Conservation (phyloP, 345 rosid species). For the Eucalyptus albens region DNA sequence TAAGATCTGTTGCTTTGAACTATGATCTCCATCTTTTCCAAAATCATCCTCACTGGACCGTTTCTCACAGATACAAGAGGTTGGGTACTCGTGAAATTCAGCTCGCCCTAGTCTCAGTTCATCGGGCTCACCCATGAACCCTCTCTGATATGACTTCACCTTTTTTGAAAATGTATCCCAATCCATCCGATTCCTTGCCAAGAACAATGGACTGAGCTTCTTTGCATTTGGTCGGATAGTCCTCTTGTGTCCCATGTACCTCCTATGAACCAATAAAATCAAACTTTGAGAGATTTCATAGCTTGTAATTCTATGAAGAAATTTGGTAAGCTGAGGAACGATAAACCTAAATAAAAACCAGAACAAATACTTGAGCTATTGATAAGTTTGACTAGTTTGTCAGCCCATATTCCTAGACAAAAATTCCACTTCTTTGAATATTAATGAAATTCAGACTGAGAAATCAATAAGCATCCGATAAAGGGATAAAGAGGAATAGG, state of each 20-base stretch:
- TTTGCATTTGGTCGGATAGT: constrained; percentile 92
- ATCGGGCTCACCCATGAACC: constrained; percentile 97
- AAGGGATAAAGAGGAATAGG: neutral
- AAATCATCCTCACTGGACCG: constrained; percentile 12
- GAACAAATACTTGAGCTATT: neutral
- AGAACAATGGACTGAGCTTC: constrained; percentile 70
- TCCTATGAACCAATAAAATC: constrained; percentile 26
- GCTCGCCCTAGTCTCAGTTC: constrained; percentile 80
- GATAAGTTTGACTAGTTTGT: neutral
- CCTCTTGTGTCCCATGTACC: constrained; percentile 94
- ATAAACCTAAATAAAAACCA: neutral
- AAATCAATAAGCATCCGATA: neutral
- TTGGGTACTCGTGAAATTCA: constrained; percentile 85
- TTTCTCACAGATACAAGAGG: constrained; percentile 69
- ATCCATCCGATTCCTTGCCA: constrained; percentile 53
- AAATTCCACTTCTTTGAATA: neutral
- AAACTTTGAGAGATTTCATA: neutral
- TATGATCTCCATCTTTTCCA: constrained; percentile 1
- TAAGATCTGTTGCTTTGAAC: neutral
- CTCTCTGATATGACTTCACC: constrained; percentile 86
- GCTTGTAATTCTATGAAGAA: neutral
- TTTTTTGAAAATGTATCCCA: constrained; percentile 75
- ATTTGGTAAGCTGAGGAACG: neutral
- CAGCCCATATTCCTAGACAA: neutral
- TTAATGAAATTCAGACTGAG: neutral